Evolutionary conservation across 495 filamentous ascomycete species (phyloP), one percentile per base, ranked within the genome.

Genomic region (Aspergillus avenaceus): DNA sequence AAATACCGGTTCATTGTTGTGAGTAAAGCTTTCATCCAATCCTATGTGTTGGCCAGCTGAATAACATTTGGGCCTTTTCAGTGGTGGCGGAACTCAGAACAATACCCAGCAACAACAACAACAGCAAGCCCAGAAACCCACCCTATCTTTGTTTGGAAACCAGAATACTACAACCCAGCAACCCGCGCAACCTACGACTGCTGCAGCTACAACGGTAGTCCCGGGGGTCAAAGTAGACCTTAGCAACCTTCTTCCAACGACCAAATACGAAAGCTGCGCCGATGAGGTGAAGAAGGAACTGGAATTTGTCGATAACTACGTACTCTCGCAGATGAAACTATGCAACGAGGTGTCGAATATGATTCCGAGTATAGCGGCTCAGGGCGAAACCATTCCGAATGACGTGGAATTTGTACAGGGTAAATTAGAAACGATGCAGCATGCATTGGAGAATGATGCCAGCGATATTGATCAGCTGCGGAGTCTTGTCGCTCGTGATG

Each of bases 211-310:
- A 16, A 64, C 65, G n/a, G 60, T 74, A 49, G 64, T 77, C 32
- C 69, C 86, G 6, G 88, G 90, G 6, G 88, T 90, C 14, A 84
- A 85, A 45, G 83, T 96, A 28, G 86, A 91, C 66, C 62, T 87
- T 24, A 79, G 76, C 63, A 84, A 88, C 60, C 74, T 97, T 19
- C 79, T 87, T 9, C 81, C 86, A 5, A 96, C 90, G 0, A 96
- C 93, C 7, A 86, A 93, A 47, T 96, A 90, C 71, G 84, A 85
- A 63, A 92, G 96, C 70, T 83, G 95, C 31, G 80, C 88, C 36
- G 86, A 91, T 55, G 80, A 86, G 28, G 71, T 97, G n/a, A 88
- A 95, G 54, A 79, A 79, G 41, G 64, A 86, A 38, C 85, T 98
- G 36, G 80, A 86, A 44, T 61, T 63, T 11, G 81, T 95, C 52